Base-by-base conservation (phyloP, 2,329 filamentous ascomycete genomes). In the Lecanicillium sp. region DNA sequence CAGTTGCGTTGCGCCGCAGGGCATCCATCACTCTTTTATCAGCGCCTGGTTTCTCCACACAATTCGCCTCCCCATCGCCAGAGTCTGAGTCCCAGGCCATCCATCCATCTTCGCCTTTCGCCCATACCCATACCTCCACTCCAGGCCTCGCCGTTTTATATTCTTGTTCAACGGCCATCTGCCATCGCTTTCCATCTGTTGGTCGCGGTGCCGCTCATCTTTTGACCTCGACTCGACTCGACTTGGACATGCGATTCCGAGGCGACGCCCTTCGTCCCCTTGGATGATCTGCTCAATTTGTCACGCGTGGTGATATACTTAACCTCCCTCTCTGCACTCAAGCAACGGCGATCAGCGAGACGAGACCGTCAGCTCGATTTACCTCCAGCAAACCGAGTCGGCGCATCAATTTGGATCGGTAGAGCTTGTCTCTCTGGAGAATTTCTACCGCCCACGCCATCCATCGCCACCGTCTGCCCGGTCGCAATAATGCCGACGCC, bases 401-500 rank as follows among this genome's bases (percentile, higher is more conserved):
- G 7, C 24, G 4, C 4, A 36, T 15, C 21, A 10, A 15, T 10
- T 11, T 15, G 15, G 23, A 36, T 44, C 29, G 19, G 24, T 26
- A 24, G 14, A 20, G 23, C 33, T n/a, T 27, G 26, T 21, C 23
- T 33, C 26, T 20, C 27, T 24, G 24, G 17, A 35, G 36, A 20
- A n/a, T 32, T 19, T 7, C 36, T 37, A 27, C 42, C 36, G 21
- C 23, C 44, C 23, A 9, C 44, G 50, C 58, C 57, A 57, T 55
- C 52, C 43, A 53, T 32, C 49, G 41, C 42, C 48, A 44, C 50
- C 44, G 45, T 23, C 44, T 44, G 47, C 12, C 29, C 5, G 30
- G 26, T 37, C 40, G 14, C 43, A 49, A 67, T 49, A 54, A 74
- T 74, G 71, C 71, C 71, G 52, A 73, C 70, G 20, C 71, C 71